phyloP scores from a whole-genome alignment of 345 rosid species.

The Pugionium dolabratum region DNA sequence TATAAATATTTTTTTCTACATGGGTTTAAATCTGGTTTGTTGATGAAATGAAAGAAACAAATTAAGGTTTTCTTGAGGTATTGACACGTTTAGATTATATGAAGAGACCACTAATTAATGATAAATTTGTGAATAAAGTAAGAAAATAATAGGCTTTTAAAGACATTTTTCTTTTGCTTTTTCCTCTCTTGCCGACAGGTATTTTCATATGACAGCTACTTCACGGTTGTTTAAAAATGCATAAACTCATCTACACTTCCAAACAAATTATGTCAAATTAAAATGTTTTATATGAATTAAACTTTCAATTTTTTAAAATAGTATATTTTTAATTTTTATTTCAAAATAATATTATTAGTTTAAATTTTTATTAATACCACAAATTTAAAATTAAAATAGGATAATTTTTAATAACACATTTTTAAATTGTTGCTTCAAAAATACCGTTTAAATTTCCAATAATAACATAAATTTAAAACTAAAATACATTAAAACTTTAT shows the following conservation, averaged over 20 bases:
- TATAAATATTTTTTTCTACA: no score
- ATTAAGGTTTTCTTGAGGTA: background rate
- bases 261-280: slow-evolving; percentile 26
- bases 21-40: no score
- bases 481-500: no score
- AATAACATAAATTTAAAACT: no score
- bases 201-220: slow-evolving; percentile 36
- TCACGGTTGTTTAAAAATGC: slow-evolving; percentile 31
- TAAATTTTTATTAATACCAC: no score
- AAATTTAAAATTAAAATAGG: no score
- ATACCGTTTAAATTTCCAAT: no score
- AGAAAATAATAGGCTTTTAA: slow-evolving; percentile 28
- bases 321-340: no score
- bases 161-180: slow-evolving; percentile 17
- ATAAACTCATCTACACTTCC: slow-evolving; percentile 12
- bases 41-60: no score
- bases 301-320: slow-evolving; percentile 5
- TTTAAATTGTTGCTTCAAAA: no score
- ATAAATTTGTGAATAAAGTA: slow-evolving; percentile 23
- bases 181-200: slow-evolving; percentile 34
- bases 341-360: no score
- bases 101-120: slow-evolving; percentile 3
- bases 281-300: background rate
- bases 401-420: no score
- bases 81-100: slow-evolving; percentile 39